These are phyloP conservation scores for Backusella parvicylindrica DNA, from an alignment of 192 early-diverging fungal genomes.

Conservation along the genomic window DNA sequence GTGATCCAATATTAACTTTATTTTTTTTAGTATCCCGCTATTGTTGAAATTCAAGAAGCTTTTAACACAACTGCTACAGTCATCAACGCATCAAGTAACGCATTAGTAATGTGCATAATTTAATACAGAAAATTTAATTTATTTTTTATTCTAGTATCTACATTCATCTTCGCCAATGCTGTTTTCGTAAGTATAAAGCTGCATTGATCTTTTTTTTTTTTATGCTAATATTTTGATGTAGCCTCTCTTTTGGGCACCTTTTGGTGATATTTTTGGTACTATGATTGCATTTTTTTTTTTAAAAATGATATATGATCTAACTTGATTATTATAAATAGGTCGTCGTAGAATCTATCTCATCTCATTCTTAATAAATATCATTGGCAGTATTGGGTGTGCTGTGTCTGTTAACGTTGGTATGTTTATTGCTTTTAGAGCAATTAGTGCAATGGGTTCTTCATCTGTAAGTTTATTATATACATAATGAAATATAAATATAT, in stretches of 20 bases:
- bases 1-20: not conserved
- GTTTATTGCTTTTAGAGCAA: conserved; percentile 15
- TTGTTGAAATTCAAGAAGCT: conserved; percentile 9
- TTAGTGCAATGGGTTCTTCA: conserved; percentile 14
- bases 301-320: too few relatives aligned
- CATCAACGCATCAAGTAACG: conserved; percentile 12
- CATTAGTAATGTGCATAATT: not conserved
- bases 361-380: conserved; percentile 18
- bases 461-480: not conserved
- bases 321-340: not conserved
- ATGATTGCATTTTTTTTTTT: too few relatives aligned
- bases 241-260: conserved; percentile 11
- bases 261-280: conserved; percentile 14
- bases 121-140: not conserved
- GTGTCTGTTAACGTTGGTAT: conserved; percentile 12
- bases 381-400: conserved; percentile 15
- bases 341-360: conserved; percentile 21
- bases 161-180: conserved; percentile 9
- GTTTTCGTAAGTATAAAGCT: conserved; percentile 4
- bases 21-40: conserved; percentile 11
- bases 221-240: not conserved
- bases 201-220: not conserved
- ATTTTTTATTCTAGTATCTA: conserved; percentile 6
- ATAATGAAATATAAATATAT: not conserved
- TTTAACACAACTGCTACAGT: conserved; percentile 16